Evolutionary conservation across 1,284 basidiomycete genomes (phyloP).

Genomic region (Tremellales sp.): DNA sequence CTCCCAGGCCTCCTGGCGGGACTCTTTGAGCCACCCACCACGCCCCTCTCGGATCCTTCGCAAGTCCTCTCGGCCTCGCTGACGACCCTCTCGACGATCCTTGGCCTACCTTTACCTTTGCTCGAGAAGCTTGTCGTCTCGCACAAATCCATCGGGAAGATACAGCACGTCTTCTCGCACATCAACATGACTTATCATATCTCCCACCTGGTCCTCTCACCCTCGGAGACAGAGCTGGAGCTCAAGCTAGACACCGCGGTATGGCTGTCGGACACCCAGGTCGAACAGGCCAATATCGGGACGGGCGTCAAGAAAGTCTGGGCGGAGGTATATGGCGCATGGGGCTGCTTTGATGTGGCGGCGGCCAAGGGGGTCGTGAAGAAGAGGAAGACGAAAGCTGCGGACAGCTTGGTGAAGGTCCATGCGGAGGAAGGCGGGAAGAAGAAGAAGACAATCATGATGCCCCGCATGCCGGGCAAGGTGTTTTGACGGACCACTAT

Average conservation of each 20-base stretch:
- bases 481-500: no score
- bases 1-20: slow-evolving; percentile 72
- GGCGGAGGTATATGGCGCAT: slow-evolving; percentile 38
- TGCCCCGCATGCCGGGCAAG: slow-evolving; percentile 35
- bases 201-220: slow-evolving; percentile 27
- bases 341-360: slow-evolving; percentile 29
- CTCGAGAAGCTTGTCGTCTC: not conserved
- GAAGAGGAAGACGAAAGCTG: not conserved
- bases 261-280: slow-evolving; percentile 34
- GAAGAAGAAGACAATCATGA: slow-evolving; percentile 35
- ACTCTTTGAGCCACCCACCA: slow-evolving; percentile 53
- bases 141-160: slow-evolving; percentile 52
- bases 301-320: slow-evolving; percentile 49
- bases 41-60: slow-evolving; percentile 12
- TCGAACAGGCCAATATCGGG: slow-evolving; percentile 41
- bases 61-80: slow-evolving; percentile 13
- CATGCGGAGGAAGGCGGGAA: slow-evolving; percentile 13
- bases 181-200: slow-evolving; percentile 84
- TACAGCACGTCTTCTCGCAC: slow-evolving; percentile 84
- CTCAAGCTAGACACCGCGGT: slow-evolving; percentile 2
- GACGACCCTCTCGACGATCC: slow-evolving; percentile 1
- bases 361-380: slow-evolving; percentile 5
- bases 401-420: slow-evolving; percentile 2
- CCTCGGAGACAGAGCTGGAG: not conserved
- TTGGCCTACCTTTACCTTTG: slow-evolving; percentile 2